A percentile compares a stretch with the other conserved stretches of the same genome.
These are phyloP conservation scores for Tothia fuscella DNA, from an alignment of 2,329 filamentous ascomycete species.

Conservation along the genomic window DNA sequence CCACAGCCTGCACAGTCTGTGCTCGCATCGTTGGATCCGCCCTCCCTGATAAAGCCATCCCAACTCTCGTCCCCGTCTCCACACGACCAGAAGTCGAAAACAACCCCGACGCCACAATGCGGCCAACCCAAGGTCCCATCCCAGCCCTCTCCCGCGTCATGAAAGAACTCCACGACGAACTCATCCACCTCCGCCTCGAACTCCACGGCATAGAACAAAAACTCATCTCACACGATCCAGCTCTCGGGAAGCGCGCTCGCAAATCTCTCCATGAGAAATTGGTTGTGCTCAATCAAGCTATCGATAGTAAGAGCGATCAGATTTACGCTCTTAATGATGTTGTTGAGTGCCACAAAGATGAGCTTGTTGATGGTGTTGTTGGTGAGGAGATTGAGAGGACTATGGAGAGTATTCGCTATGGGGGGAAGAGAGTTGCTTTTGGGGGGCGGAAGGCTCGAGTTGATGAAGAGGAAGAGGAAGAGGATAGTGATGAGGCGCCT, in stretches of 20 bases:
- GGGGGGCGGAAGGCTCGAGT: neutral
- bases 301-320: slow-evolving; percentile 65
- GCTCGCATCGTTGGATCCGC: slow-evolving; percentile 29
- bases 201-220: slow-evolving; percentile 48
- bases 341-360: slow-evolving; percentile 60
- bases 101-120: slow-evolving; percentile 47
- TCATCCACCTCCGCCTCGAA: slow-evolving; percentile 61
- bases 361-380: slow-evolving; percentile 25
- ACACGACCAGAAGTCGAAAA: slow-evolving; percentile 26
- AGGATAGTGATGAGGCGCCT: slow-evolving; percentile 1
- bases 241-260: slow-evolving; percentile 52
- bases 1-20: slow-evolving; percentile 45
- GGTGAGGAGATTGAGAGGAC: slow-evolving; percentile 17
- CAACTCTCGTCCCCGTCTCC: slow-evolving; percentile 39
- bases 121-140: slow-evolving; percentile 53
- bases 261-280: slow-evolving; percentile 50
- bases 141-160: slow-evolving; percentile 71
- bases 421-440: neutral
- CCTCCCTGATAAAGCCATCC: slow-evolving; percentile 30
- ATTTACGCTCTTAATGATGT: slow-evolving; percentile 78
- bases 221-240: slow-evolving; percentile 56
- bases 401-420: slow-evolving; percentile 2
- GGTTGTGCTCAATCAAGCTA: slow-evolving; percentile 46
- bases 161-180: slow-evolving; percentile 69
- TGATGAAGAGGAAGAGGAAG: neutral